A percentile compares a stretch with the other conserved stretches of the same genome.
phyloP scores from a whole-genome alignment of 2,329 filamentous ascomycete genomes.

The Aspergillaceae sp. region DNA sequence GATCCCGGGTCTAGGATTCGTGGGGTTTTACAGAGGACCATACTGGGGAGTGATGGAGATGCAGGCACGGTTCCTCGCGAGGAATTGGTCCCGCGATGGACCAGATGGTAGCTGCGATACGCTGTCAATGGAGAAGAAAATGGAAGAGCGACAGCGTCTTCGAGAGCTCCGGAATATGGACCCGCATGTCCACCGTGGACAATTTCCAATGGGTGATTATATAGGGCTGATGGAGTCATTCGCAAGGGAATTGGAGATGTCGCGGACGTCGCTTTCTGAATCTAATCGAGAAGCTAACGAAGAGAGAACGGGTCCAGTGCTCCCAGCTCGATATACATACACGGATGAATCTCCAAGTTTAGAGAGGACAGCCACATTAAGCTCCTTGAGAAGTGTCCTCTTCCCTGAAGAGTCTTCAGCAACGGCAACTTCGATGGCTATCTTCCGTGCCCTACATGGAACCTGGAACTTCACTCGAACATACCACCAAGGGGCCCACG shows the following conservation, averaged over 20 bases:
- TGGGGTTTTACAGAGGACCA: conserved; percentile 74
- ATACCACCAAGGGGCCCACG: conserved; percentile 38
- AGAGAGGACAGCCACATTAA: conserved; percentile 28
- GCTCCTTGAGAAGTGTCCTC: conserved; percentile 34
- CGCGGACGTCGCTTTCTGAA: conserved; percentile 29
- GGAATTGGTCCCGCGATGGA: conserved; percentile 45
- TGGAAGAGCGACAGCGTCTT: conserved; percentile 16
- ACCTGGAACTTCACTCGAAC: conserved; percentile 52
- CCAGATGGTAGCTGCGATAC: background rate
- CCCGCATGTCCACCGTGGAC: conserved; percentile 36
- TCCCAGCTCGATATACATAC: conserved; percentile 47
- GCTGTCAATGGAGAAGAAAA: conserved; percentile 12
- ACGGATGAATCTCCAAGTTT: conserved; percentile 7
- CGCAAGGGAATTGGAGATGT: conserved; percentile 49
- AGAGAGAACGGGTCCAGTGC: conserved; percentile 34
- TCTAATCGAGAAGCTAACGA: conserved; percentile 13
- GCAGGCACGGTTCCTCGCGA: conserved; percentile 63
- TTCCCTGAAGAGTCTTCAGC: conserved; percentile 6
- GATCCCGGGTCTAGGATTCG: conserved; percentile 61
- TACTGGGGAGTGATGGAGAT: conserved; percentile 86
- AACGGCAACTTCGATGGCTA: conserved; percentile 48
- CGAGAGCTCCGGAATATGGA: conserved; percentile 14
- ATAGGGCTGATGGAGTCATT: conserved; percentile 66
- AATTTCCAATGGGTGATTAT: conserved; percentile 82
- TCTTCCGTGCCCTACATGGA: conserved; percentile 64